phyloP scores from a whole-genome alignment of 225 moss, liverwort and hornwort genomes.

The Polytrichum formosum region DNA sequence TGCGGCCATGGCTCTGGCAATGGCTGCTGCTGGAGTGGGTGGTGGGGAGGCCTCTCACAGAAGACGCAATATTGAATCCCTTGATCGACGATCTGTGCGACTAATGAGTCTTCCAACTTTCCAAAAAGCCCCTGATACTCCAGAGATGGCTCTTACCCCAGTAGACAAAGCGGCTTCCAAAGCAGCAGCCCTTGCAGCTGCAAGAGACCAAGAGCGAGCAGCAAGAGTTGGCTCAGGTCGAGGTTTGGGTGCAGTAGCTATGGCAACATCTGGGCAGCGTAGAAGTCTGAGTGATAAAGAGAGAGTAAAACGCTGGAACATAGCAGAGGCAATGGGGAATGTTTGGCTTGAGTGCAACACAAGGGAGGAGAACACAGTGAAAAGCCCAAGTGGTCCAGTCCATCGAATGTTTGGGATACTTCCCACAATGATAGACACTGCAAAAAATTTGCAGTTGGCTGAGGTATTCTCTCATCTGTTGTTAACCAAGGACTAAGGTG shows the following conservation, averaged over 20 bases:
- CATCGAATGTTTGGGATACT: slow-evolving; percentile 52
- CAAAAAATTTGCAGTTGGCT: slow-evolving; percentile 52
- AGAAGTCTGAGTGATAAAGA: slow-evolving; percentile 73
- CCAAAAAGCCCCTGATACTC: slow-evolving; percentile 64
- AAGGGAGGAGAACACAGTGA: slow-evolving; percentile 14
- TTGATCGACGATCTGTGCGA: slow-evolving; percentile 53
- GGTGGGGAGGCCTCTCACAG: slow-evolving; percentile 61
- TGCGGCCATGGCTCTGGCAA: slow-evolving; percentile 84
- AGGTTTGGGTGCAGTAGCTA: slow-evolving; percentile 87
- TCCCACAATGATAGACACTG: slow-evolving; percentile 68
- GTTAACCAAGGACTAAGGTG: too few relatives aligned
- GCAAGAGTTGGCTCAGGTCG: slow-evolving; percentile 90
- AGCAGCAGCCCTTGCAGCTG: slow-evolving; percentile 69
- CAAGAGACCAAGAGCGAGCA: slow-evolving; percentile 84
- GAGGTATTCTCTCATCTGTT: slow-evolving; percentile 41
- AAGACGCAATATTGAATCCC: slow-evolving; percentile 41
- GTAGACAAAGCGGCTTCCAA: slow-evolving; percentile 72
- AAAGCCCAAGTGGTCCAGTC: slow-evolving; percentile 18
- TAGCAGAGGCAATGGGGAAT: slow-evolving; percentile 73
- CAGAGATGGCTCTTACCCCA: slow-evolving; percentile 36
- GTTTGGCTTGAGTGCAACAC: slow-evolving; percentile 61
- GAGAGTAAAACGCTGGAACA: slow-evolving; percentile 74
- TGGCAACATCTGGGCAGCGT: slow-evolving; percentile 84
- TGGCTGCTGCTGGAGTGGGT: slow-evolving; percentile 92
- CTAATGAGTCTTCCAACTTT: slow-evolving; percentile 55